These are phyloP conservation scores for Huntiella abstrusa DNA, from an alignment of 2,329 filamentous ascomycete species.

Conservation along the genomic window DNA sequence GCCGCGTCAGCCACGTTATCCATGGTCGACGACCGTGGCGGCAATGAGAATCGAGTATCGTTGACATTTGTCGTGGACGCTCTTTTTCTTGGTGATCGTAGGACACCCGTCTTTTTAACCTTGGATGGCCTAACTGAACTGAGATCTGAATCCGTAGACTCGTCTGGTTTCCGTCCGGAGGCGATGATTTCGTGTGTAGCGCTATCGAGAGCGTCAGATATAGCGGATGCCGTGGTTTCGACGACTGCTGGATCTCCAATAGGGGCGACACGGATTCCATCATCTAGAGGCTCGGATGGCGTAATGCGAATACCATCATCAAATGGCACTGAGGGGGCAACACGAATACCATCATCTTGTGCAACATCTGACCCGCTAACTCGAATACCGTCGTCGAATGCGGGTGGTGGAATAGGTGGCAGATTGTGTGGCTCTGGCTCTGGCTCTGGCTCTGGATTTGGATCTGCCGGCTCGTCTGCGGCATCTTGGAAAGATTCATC, in stretches of 20 bases:
- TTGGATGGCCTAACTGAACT: constrained; percentile 2
- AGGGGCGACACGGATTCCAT: constrained; percentile 27
- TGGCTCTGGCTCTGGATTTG: too few species aligned
- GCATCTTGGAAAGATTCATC: too few species aligned
- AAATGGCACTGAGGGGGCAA: constrained; percentile 6
- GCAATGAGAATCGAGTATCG: background rate
- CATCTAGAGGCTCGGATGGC: constrained; percentile 18
- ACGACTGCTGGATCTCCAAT: constrained; percentile 13
- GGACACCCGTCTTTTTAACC: constrained; percentile 3
- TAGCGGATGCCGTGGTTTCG: background rate
- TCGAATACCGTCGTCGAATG: constrained; percentile 17
- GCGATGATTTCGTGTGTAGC: background rate
- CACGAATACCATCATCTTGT: constrained; percentile 2
- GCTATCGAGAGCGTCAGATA: background rate
- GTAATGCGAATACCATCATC: constrained; percentile 28
- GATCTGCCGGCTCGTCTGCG: too few species aligned
- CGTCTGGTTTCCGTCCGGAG: too few species aligned
- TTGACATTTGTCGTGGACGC: background rate
- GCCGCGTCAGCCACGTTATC: background rate
- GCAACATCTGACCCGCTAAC: constrained; percentile 8
- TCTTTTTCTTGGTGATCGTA: background rate
- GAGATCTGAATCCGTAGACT: background rate
- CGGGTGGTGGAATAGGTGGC: background rate
- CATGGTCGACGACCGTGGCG: background rate
- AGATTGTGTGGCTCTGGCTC: background rate